Conservation (phyloP, 352 stramenopile species). For the Phytophthora capsici region DNA sequence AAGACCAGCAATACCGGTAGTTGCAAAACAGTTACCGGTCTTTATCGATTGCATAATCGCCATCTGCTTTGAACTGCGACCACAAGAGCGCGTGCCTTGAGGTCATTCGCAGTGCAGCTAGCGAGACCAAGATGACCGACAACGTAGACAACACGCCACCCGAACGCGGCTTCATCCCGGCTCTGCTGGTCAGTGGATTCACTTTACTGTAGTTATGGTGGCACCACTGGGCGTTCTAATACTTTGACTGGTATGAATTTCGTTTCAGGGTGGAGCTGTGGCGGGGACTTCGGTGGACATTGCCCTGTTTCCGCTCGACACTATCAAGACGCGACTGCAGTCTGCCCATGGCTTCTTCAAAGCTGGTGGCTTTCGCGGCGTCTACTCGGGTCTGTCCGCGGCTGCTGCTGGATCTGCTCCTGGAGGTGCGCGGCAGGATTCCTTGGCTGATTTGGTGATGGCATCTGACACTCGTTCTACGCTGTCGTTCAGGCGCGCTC, state of each 20-base stretch:
- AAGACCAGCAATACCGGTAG: too few species aligned
- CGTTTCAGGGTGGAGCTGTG: slow-evolving; percentile 87
- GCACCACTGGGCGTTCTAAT: slow-evolving; percentile 5
- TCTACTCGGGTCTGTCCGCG: slow-evolving; percentile 93
- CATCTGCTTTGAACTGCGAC: slow-evolving; percentile 25
- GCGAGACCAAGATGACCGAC: slow-evolving; percentile 29
- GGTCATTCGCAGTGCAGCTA: slow-evolving; percentile 3
- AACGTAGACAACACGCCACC: slow-evolving; percentile 32
- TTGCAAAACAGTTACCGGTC: too few species aligned
- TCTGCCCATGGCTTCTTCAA: slow-evolving; percentile 97
- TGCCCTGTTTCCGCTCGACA: slow-evolving; percentile 98
- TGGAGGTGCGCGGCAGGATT: slow-evolving; percentile 86
- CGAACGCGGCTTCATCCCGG: slow-evolving; percentile 68
- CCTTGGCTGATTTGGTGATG: not conserved
- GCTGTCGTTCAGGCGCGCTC: slow-evolving; percentile 67
- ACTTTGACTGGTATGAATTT: slow-evolving; percentile 1
- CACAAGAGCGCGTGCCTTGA: slow-evolving; percentile 25
- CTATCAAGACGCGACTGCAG: slow-evolving; percentile 98
- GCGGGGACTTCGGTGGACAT: slow-evolving; percentile 98
- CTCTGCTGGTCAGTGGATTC: slow-evolving; percentile 55
- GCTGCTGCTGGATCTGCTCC: slow-evolving; percentile 92
- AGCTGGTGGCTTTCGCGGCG: slow-evolving; percentile 95
- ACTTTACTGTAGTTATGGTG: not conserved
- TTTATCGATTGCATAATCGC: slow-evolving; percentile 10
- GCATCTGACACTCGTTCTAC: not conserved